Evolutionary conservation across 208 protist genomes (phyloP).

Genomic region (Wallacemonas sp.): DNA sequence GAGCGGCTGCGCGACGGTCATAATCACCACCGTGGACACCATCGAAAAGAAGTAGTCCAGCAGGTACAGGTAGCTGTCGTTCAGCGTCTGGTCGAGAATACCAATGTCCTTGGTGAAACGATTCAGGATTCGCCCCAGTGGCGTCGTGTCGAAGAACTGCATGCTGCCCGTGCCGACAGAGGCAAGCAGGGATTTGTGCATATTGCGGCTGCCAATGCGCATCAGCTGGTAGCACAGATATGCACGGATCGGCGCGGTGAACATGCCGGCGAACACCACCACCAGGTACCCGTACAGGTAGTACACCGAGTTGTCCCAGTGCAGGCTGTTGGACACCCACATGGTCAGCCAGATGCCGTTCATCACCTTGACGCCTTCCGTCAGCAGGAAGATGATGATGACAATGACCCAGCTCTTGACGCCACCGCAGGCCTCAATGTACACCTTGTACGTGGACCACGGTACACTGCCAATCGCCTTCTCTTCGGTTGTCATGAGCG

Average conservation of each 20-base stretch:
- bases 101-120: slow-evolving; percentile 94
- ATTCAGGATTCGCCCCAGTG: slow-evolving; percentile 94
- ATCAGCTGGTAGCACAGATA: slow-evolving; percentile 35
- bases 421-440: slow-evolving; percentile 63
- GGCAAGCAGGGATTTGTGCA: slow-evolving; percentile 60
- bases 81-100: slow-evolving; percentile 71
- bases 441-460: slow-evolving; percentile 54
- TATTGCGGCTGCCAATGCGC: slow-evolving; percentile 32
- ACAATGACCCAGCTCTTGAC: slow-evolving; percentile 29
- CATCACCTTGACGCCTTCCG: slow-evolving; percentile 46
- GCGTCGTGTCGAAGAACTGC: slow-evolving; percentile 95
- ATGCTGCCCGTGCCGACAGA: slow-evolving; percentile 61
- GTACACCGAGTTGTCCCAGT: slow-evolving; percentile 6
- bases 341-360: slow-evolving; percentile 72
- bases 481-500: slow-evolving; percentile 67
- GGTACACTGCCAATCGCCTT: slow-evolving; percentile 61
- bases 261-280: slow-evolving; percentile 33
- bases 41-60: slow-evolving; percentile 62
- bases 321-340: slow-evolving; percentile 45
- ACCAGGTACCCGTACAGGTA: slow-evolving; percentile 56
- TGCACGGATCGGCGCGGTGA: slow-evolving; percentile 42
- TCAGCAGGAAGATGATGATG: slow-evolving; percentile 59
- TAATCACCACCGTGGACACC: slow-evolving; percentile 54
- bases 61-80: slow-evolving; percentile 54
- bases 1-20: slow-evolving; percentile 45